Percentiles rank a stretch among this genome's conserved stretches.
phyloP scores from a whole-genome alignment of 345 rosid species.

The Leavenworthia alabamica region DNA sequence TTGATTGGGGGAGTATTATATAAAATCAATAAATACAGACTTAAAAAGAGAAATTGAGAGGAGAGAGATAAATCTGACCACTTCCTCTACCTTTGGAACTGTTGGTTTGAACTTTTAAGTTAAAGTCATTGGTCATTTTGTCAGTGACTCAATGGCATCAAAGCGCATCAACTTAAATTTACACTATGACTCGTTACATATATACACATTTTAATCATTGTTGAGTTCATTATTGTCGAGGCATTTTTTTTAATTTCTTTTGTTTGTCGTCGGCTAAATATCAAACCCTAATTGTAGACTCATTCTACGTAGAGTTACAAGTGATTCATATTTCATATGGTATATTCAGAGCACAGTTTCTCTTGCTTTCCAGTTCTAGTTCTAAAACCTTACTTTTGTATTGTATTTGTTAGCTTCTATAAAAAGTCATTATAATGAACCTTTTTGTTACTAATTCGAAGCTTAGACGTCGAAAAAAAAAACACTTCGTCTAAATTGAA shows the following conservation, averaged over 20 bases:
- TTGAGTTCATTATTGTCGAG: too few relatives aligned
- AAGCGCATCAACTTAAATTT: constrained; percentile 5
- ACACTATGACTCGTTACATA: too few relatives aligned
- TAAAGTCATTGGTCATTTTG: constrained; percentile 19
- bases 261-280: neutral
- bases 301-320: neutral
- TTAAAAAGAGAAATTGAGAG: neutral
- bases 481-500: neutral
- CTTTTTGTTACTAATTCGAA: too few relatives aligned
- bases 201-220: too few relatives aligned
- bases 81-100: constrained; percentile 36
- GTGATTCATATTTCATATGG: neutral
- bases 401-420: neutral
- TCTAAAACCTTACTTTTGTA: neutral
- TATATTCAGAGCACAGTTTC: neutral
- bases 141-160: constrained; percentile 17
- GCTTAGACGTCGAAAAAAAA: too few relatives aligned
- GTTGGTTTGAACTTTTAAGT: constrained; percentile 26
- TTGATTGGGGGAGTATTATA: constrained; percentile 27
- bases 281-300: too few relatives aligned
- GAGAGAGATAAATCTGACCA: constrained; percentile 5
- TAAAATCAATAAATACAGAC: neutral
- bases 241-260: too few relatives aligned
- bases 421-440: too few relatives aligned
- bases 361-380: neutral